These are phyloP conservation scores for Calamus simplicifolius DNA, from an alignment of 176 grass and related monocot genomes.

Conservation along the genomic window DNA sequence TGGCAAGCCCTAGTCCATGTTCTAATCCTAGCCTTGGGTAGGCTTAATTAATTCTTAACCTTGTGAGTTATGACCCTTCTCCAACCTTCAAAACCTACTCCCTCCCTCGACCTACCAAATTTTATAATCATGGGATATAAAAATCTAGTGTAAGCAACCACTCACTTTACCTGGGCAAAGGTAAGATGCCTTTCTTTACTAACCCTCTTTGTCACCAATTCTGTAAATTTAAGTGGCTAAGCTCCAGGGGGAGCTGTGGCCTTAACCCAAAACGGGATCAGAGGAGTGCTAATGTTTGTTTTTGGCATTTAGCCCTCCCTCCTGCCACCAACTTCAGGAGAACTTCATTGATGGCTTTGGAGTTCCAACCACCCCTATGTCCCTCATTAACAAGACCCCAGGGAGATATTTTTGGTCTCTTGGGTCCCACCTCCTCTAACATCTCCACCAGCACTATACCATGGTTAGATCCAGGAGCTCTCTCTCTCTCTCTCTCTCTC, in stretches of 20 bases:
- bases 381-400: constrained; percentile 38
- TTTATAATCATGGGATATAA: constrained; percentile 30
- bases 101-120: constrained; percentile 9
- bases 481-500: constrained; percentile 5
- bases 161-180: constrained; percentile 23
- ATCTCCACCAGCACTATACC: constrained; percentile 48
- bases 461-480: constrained; percentile 71
- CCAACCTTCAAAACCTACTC: constrained; percentile 15
- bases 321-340: constrained; percentile 42
- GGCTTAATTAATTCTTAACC: constrained; percentile 32
- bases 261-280: constrained; percentile 60
- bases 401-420: constrained; percentile 82
- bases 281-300: constrained; percentile 84
- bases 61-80: constrained; percentile 12
- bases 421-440: constrained; percentile 63
- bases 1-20: constrained; percentile 14
- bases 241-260: constrained; percentile 73
- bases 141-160: constrained; percentile 40
- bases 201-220: constrained; percentile 50
- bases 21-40: constrained; percentile 27
- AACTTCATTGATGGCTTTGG: constrained; percentile 83
- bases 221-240: constrained; percentile 66
- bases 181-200: constrained; percentile 29
- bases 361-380: constrained; percentile 21
- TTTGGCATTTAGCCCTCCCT: constrained; percentile 74